Evolutionary conservation across 129 eudicot genomes (phyloP).

Genomic region (Daucus carota): DH1_v3.0 NC_030385.2:35866001-35866500

Average conservation of each 20-base stretch:
- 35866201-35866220: slow-evolving; percentile 40
- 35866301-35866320: slow-evolving; percentile 1
- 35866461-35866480: background rate
- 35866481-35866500: background rate
- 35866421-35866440: background rate
- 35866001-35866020: too few relatives aligned
- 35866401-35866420: background rate
- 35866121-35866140: slow-evolving; percentile 8
- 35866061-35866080: too few relatives aligned
- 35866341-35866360: background rate
- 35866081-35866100: too few relatives aligned
- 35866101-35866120: background rate
- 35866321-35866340: background rate
- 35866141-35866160: slow-evolving; percentile 18
- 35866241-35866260: slow-evolving; percentile 35
- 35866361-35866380: background rate
- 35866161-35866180: slow-evolving; percentile 45
- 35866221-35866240: slow-evolving; percentile 35
- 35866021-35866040: too few relatives aligned
- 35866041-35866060: too few relatives aligned
- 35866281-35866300: background rate
- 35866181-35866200: slow-evolving; percentile 54
- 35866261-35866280: too few relatives aligned
- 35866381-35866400: background rate
- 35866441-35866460: background rate